Base-by-base conservation (phyloP, 768 basidiomycete genomes). In the Hygrophoropsis aurantiaca region DNA sequence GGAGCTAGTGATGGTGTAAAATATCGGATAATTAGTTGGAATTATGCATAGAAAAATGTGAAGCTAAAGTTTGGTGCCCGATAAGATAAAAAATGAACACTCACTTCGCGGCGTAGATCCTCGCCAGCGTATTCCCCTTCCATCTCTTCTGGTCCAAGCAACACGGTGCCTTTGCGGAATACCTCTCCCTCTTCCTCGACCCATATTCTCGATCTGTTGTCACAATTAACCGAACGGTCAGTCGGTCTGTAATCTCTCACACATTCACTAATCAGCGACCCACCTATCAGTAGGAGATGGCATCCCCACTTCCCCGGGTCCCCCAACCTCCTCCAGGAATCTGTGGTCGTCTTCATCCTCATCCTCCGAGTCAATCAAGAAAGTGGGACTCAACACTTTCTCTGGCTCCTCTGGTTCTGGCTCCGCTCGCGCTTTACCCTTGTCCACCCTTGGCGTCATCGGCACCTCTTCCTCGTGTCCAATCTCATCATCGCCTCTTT, bases 121-220 rank as follows among this genome's bases (percentile, higher is more conserved):
- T 97, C 94, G 0, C 93, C 90, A 13, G 82, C 88, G 58, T 85
- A 90, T 57, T 92, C 92, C 0, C 82, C 85, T 56, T 94, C 92
- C 81, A 93, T 88, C 65, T 94, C 91, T 56, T 87, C 90, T 7
- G 82, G 82, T 1, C 85, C 84, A 8, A 91, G 72, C 16, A 97
- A 71, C 3, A 85, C 85, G 9, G 78, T 82, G 0, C 94, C 93
- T 60, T 95, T 94, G 34, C 94, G 75, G 72, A 97, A 97, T 33
- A 98, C 87, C 67, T 98, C 95, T 0, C 93, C 93, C 63, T 99
- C 97, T 62, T 98, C 97, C 46, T 84, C 89, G 0, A 94, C 87
- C 85, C 89, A 90, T 42, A 76, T 82, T 53, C 82, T 74, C 20
- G 87, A 88, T 40, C 89, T 87, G 42, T 16, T 13, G 15, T 16